Conservation (phyloP, 129 eudicot species). For the Saposhnikovia divaricata region DNA sequence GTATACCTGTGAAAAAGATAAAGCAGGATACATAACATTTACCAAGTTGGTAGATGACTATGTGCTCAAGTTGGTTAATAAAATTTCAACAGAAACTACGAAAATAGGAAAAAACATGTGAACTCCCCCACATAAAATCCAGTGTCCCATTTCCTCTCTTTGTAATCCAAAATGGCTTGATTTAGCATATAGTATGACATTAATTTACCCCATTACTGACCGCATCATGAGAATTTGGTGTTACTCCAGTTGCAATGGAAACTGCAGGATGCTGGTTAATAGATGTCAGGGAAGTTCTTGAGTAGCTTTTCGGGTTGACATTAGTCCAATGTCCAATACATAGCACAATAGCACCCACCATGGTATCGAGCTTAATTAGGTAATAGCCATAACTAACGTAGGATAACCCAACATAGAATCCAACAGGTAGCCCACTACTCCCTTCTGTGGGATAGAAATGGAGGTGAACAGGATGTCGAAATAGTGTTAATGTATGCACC, state of each 20-base stretch:
- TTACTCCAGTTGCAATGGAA: not conserved
- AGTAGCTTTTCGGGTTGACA: not conserved
- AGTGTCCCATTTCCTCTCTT: too few species aligned
- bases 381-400: not conserved
- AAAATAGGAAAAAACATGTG: not conserved
- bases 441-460: not conserved
- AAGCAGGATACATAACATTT: not conserved
- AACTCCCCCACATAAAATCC: not conserved
- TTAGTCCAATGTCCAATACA: not conserved
- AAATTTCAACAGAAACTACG: not conserved
- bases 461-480: not conserved
- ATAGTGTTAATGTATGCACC: not conserved
- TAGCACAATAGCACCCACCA: not conserved
- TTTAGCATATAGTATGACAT: too few species aligned
- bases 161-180: too few species aligned
- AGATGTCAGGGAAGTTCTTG: not conserved
- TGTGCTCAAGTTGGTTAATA: not conserved
- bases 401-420: not conserved
- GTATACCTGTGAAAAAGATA: not conserved
- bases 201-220: not conserved
- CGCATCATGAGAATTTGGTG: not conserved
- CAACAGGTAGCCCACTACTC: constrained; percentile 8
- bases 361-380: not conserved
- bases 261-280: not conserved
- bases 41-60: not conserved